These are phyloP conservation scores for Trametes cubensis DNA, from an alignment of 768 basidiomycete species.

Conservation along the genomic window DNA sequence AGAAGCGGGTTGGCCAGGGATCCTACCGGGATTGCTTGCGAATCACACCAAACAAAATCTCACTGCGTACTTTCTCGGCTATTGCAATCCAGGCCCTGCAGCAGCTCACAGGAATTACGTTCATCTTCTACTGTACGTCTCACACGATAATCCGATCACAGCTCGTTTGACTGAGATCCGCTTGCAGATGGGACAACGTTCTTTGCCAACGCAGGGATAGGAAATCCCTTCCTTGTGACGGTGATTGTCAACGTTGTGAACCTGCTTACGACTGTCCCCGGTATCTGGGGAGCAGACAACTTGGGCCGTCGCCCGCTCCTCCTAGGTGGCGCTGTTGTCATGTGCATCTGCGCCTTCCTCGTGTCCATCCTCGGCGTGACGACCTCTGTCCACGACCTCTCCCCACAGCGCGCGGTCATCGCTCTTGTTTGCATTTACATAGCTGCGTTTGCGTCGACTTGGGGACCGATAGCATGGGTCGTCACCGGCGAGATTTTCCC, in stretches of 20 bases:
- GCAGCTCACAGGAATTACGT: conserved; percentile 81
- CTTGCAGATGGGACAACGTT: conserved; percentile 45
- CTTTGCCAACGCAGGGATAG: conserved; percentile 46
- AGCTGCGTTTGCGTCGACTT: conserved; percentile 50
- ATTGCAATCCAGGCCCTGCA: conserved; percentile 77
- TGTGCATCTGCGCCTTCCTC: conserved; percentile 84
- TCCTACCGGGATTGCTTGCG: conserved; percentile 68
- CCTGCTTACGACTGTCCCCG: conserved; percentile 73
- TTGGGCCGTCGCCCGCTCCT: conserved; percentile 81
- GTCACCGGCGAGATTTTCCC: conserved; percentile 81
- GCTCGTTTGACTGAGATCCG: too few relatives aligned
- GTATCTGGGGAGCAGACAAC: conserved; percentile 77
- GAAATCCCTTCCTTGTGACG: conserved; percentile 52
- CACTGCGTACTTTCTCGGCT: conserved; percentile 76
- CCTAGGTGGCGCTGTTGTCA: conserved; percentile 75
- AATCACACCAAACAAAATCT: conserved; percentile 54
- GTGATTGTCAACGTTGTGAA: conserved; percentile 77
- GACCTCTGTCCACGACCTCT: conserved; percentile 42
- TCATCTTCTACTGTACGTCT: too few relatives aligned
- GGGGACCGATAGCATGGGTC: conserved; percentile 71
- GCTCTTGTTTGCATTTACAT: conserved; percentile 55
- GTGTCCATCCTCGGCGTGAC: conserved; percentile 66
- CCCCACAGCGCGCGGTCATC: conserved; percentile 63
- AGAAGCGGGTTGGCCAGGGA: conserved; percentile 57
- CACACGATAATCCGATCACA: too few relatives aligned